Evolutionary conservation across 2,329 filamentous ascomycete genomes (phyloP).

Genomic region (Phyllosticta citribraziliensis): DNA sequence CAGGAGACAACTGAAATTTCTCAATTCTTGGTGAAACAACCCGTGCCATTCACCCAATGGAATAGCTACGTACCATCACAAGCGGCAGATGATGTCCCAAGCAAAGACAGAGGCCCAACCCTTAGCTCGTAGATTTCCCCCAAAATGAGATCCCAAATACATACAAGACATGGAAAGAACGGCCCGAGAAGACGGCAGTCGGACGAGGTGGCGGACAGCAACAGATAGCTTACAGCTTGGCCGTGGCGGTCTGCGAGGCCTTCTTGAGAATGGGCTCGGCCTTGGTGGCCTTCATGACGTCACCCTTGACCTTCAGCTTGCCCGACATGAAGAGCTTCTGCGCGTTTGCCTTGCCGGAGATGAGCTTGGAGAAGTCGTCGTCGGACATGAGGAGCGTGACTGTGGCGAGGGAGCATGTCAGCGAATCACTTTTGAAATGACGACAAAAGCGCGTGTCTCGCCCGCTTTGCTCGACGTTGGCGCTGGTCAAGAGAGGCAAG

Average conservation of each 20-base stretch:
- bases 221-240: slow-evolving; percentile 54
- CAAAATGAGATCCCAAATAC: background rate
- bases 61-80: background rate
- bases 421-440: background rate
- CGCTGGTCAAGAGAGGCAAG: background rate
- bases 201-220: background rate
- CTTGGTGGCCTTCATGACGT: slow-evolving; percentile 98
- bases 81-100: background rate
- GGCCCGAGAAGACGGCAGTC: slow-evolving; percentile 38
- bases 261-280: slow-evolving; percentile 88
- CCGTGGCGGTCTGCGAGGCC: slow-evolving; percentile 53
- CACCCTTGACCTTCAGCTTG: slow-evolving; percentile 96
- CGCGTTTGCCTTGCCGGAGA: slow-evolving; percentile 81
- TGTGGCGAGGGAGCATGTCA: background rate
- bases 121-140: background rate
- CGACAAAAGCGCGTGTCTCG: background rate
- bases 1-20: background rate
- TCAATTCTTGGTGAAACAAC: background rate
- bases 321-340: slow-evolving; percentile 97
- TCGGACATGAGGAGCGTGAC: slow-evolving; percentile 83
- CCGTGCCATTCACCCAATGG: background rate
- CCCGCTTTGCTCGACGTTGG: background rate
- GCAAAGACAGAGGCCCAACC: background rate
- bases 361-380: slow-evolving; percentile 74
- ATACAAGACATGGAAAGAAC: slow-evolving; percentile 25